A percentile compares a stretch with the other conserved stretches of the same genome.
These are phyloP conservation scores for Citrullus mucosospermus DNA, from an alignment of 306 rosid genomes.

Conservation along the genomic window DNA sequence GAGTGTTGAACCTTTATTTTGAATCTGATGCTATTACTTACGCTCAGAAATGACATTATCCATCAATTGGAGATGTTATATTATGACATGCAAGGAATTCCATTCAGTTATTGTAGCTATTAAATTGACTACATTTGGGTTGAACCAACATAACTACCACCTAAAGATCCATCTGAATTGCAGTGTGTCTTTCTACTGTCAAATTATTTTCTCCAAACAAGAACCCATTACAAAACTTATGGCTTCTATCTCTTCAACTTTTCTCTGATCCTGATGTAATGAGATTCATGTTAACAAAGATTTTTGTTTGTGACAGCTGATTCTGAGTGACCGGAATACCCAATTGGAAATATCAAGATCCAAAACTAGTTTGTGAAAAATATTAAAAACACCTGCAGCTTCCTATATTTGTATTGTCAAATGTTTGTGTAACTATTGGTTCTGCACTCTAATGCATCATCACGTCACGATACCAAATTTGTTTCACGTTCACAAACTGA, in stretches of 20 bases:
- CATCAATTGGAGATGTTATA: no score
- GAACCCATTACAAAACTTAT: not conserved
- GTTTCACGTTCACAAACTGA: not conserved
- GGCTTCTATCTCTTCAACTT: not conserved
- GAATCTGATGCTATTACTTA: no score
- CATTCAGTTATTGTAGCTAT: no score
- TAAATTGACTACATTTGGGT: not conserved
- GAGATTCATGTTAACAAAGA: not conserved
- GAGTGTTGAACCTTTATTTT: no score
- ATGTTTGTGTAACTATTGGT: not conserved
- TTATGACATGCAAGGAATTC: no score
- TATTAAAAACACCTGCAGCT: not conserved
- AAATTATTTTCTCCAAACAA: not conserved
- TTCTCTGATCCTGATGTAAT: not conserved
- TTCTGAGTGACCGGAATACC: not conserved
- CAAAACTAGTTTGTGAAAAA: not conserved
- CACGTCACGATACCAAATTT: not conserved
- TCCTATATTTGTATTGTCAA: not conserved
- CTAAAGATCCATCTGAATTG: not conserved
- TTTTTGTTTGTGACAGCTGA: not conserved
- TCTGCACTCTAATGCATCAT: not conserved
- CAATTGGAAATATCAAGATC: not conserved
- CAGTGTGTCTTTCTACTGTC: not conserved
- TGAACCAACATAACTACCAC: not conserved
- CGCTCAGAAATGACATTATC: no score